Percentiles rank a stretch among this genome's conserved stretches.
phyloP scores from a whole-genome alignment of 1,284 basidiomycete species.

The Leucoagaricus sp. region DNA sequence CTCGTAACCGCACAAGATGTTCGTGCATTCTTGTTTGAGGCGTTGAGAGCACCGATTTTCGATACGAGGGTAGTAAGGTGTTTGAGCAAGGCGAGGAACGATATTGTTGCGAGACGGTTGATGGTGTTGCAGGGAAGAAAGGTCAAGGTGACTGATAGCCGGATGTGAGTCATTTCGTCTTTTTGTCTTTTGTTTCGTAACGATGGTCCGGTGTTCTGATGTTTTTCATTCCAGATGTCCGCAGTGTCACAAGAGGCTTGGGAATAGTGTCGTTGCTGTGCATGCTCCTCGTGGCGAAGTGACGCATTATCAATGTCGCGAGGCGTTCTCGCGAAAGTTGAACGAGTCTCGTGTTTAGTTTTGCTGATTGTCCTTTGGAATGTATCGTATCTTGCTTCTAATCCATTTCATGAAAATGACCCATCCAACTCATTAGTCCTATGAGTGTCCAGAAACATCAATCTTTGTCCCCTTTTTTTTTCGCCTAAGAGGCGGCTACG shows the following conservation, averaged over 20 bases:
- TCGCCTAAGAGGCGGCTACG: no score
- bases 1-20: constrained; percentile 83
- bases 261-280: constrained; percentile 93
- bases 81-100: constrained; percentile 69
- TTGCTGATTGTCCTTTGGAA: background rate
- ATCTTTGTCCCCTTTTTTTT: no score
- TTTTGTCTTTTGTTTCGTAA: background rate
- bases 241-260: constrained; percentile 93
- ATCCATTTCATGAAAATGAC: no score
- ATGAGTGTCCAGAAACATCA: no score
- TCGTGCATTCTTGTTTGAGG: constrained; percentile 76
- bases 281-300: constrained; percentile 90
- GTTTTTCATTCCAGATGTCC: constrained; percentile 68
- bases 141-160: constrained; percentile 89
- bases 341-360: constrained; percentile 38
- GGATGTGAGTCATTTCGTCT: constrained; percentile 62
- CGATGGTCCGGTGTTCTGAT: constrained; percentile 10
- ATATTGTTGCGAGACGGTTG: constrained; percentile 71
- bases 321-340: constrained; percentile 68
- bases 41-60: constrained; percentile 68
- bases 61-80: constrained; percentile 69
- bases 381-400: no score
- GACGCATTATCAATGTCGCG: constrained; percentile 92
- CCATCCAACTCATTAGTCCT: no score
- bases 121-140: constrained; percentile 78